Percentiles rank a stretch among this genome's conserved stretches.
Conservation (phyloP, 177 flowering plant species). For the Tripterygium wilfordii region DNA sequence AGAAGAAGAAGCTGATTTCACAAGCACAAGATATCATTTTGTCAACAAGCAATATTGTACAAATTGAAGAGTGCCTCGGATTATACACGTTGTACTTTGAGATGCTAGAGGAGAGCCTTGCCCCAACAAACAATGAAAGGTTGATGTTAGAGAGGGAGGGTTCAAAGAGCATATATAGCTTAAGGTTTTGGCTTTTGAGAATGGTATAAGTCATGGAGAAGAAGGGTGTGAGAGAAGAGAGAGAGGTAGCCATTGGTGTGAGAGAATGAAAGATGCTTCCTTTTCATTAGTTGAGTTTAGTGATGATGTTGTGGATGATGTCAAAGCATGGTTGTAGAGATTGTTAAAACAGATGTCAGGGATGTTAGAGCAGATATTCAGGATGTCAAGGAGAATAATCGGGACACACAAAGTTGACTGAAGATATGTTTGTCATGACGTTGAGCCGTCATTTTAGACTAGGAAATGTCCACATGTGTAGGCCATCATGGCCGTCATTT, state of each 20-base stretch:
- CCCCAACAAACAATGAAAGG: constrained; percentile 50
- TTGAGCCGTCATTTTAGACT: too few species aligned
- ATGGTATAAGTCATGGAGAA: not conserved
- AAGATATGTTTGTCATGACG: too few species aligned
- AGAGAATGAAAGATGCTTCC: constrained; percentile 29
- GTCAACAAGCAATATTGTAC: too few species aligned
- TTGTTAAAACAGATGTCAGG: too few species aligned
- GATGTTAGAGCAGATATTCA: too few species aligned
- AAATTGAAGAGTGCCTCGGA: constrained; percentile 57
- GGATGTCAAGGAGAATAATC: too few species aligned
- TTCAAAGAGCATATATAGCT: constrained; percentile 47
- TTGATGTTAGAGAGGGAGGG: constrained; percentile 56
- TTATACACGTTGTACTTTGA: constrained; percentile 47
- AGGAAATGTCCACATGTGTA: too few species aligned
- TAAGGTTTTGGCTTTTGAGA: constrained; percentile 36
- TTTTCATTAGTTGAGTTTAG: constrained; percentile 36
- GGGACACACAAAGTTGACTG: too few species aligned
- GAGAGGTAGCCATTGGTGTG: constrained; percentile 52
- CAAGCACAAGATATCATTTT: constrained; percentile 39
- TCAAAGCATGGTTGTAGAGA: constrained; percentile 52
- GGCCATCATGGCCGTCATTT: too few species aligned
- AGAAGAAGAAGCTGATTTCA: constrained; percentile 72
- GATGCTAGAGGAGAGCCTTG: constrained; percentile 60
- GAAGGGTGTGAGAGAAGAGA: constrained; percentile 53
- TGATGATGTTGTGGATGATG: constrained; percentile 58